Evolutionary conservation across 176 grass and related monocot genomes (phyloP).

Genomic region (Ensete ventricosum): DNA sequence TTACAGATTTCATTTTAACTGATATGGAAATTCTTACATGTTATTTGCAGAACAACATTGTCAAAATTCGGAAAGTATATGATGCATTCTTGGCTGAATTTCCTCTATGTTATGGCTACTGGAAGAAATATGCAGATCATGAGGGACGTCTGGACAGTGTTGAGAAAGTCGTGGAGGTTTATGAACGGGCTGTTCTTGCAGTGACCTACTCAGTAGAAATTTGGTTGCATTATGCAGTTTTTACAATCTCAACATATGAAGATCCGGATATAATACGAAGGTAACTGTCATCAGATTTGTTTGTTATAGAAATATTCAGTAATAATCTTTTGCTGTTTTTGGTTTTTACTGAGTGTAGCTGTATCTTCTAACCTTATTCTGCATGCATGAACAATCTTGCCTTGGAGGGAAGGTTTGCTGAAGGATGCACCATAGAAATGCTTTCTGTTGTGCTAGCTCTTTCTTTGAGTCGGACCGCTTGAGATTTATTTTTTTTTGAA

Average conservation of each 20-base stretch:
- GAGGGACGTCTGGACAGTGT: constrained; percentile 58
- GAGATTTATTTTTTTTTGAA: not conserved
- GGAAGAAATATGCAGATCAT: constrained; percentile 99
- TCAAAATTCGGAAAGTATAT: constrained; percentile 85
- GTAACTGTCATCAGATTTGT: constrained; percentile 23
- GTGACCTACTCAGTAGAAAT: constrained; percentile 99
- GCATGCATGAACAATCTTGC: constrained; percentile 13
- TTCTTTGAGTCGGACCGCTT: not conserved
- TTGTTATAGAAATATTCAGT: not conserved
- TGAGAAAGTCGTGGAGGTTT: constrained; percentile 81
- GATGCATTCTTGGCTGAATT: constrained; percentile 86
- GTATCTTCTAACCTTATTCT: constrained; percentile 24
- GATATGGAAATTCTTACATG: not conserved
- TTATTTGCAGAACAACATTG: constrained; percentile 50
- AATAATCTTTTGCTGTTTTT: not conserved
- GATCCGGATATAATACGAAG: constrained; percentile 86
- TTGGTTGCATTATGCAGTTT: constrained; percentile 85
- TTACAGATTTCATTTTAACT: too few relatives aligned
- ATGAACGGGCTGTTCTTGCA: constrained; percentile 88
- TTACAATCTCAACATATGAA: constrained; percentile 86
- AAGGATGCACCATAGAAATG: constrained; percentile 22
- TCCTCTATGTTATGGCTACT: constrained; percentile 95
- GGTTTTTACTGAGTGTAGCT: not conserved
- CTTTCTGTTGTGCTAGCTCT: constrained; percentile 12
- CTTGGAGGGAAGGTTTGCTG: constrained; percentile 14